phyloP scores from a whole-genome alignment of 2,329 filamentous ascomycete genomes.

The Neophaeococcomyces mojaviensis region DNA sequence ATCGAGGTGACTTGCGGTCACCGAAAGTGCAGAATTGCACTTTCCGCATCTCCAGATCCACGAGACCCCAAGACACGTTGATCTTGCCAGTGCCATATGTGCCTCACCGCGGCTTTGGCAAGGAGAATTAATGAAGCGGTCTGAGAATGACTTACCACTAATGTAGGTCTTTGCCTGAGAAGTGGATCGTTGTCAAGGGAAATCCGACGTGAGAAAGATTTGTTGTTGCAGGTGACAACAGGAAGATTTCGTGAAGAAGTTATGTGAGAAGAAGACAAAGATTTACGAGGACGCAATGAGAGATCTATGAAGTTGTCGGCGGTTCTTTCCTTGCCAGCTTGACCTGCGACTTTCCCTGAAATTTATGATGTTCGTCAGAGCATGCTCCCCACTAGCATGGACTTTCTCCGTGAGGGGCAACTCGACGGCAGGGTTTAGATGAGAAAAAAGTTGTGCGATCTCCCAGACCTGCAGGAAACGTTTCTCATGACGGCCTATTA shows the following conservation, averaged over 20 bases:
- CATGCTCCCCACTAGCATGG: conserved; percentile 1
- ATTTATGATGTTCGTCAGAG: not conserved
- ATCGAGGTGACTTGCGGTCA: too few species aligned
- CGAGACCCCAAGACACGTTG: conserved; percentile 1
- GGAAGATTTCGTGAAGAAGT: conserved; percentile 12
- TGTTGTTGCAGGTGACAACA: conserved; percentile 12
- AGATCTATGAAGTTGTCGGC: not conserved
- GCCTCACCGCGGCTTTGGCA: not conserved
- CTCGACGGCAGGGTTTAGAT: not conserved
- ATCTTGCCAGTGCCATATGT: not conserved
- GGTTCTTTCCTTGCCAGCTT: not conserved
- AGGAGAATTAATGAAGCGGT: not conserved
- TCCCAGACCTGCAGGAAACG: not conserved
- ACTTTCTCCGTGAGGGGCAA: not conserved
- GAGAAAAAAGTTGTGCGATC: conserved; percentile 2
- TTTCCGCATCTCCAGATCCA: not conserved
- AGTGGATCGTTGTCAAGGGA: conserved; percentile 2
- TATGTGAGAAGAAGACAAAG: not conserved
- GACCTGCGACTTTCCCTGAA: not conserved
- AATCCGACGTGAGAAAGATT: not conserved
- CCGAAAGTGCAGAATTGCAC: not conserved
- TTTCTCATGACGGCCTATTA: not conserved
- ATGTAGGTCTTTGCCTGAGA: not conserved
- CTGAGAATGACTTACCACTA: conserved; percentile 5
- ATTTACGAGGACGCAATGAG: not conserved